Base-by-base conservation (phyloP, 345 rosid genomes). In the Murraya koenigii region DNA sequence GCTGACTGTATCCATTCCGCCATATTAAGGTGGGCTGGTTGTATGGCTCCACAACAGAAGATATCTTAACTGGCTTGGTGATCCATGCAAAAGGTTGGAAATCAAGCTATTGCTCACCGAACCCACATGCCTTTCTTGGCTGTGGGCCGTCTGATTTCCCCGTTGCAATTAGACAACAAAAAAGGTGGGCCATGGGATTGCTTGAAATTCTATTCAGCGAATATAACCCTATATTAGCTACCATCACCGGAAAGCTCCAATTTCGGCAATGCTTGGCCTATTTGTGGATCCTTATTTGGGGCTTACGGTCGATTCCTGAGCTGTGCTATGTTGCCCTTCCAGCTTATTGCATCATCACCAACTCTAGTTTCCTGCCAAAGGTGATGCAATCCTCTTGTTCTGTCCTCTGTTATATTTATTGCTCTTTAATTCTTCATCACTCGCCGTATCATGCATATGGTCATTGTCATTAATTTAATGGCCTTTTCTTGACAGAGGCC, bases 21-120 rank as follows among this genome's bases (percentile, higher is more conserved):
- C 49, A 5, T 5, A 63, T 59, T 39, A 32, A 91, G 92, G 25
- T 87, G 10, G 97, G 97, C 7, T 90, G 87, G 93, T 80, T 85
- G 47, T 91, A 94, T 54, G 98, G 88, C 41, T 85, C 98, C 20
- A 49, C 76, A 0, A 14, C 89, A 1, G 95, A 94, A 80, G 98
- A 91, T 44, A 0, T 74, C 4, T 65, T 88, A 8, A 93, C 98
- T 0, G 87, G 97, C 8, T 15, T 89, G 2, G 36, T 8, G 61
- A 87, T 94, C 47, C 96, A 92, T 14, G 28, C 73, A 3, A 87
- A 82, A 75, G 96, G 92, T 2, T 94, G 96, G 94, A 83, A 70
- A 35, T 74, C 90, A 25, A 28, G 41, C 1, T 75, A 33, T 1
- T 61, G 71, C 4, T 7, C 25, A 0, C 93, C 89, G 0, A 19